A percentile compares a stretch with the other conserved stretches of the same genome.
Evolutionary conservation across 2,329 filamentous ascomycete genomes (phyloP).

Genomic region (Trichoderma sp.): DNA sequence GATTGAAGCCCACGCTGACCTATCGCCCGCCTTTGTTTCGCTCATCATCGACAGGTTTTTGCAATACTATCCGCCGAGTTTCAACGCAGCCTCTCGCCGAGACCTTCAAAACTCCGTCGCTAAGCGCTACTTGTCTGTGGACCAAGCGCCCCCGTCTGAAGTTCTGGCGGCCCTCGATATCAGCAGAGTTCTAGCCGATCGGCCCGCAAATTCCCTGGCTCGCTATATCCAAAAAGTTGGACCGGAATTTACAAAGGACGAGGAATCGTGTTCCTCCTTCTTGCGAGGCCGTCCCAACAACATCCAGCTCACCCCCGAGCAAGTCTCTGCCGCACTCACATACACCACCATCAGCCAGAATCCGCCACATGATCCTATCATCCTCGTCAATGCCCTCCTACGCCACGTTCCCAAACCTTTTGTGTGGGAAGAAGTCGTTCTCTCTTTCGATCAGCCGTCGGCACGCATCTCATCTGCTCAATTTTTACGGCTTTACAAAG

Average conservation of each 20-base stretch:
- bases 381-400: slow-evolving; percentile 61
- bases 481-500: slow-evolving; percentile 77
- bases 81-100: slow-evolving; percentile 70
- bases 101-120: slow-evolving; percentile 66
- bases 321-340: slow-evolving; percentile 76
- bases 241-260: slow-evolving; percentile 68
- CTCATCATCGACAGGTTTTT: slow-evolving; percentile 82
- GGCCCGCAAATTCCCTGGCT: slow-evolving; percentile 55
- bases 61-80: slow-evolving; percentile 80
- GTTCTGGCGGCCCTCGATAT: slow-evolving; percentile 70
- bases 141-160: slow-evolving; percentile 64
- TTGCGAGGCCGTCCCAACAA: slow-evolving; percentile 52
- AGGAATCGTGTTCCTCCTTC: slow-evolving; percentile 61
- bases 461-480: slow-evolving; percentile 74
- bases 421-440: slow-evolving; percentile 68
- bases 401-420: slow-evolving; percentile 62
- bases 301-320: slow-evolving; percentile 71
- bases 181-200: slow-evolving; percentile 61
- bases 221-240: slow-evolving; percentile 73
- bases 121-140: slow-evolving; percentile 64
- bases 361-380: slow-evolving; percentile 49
- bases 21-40: slow-evolving; percentile 69
- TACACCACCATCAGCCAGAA: slow-evolving; percentile 60
- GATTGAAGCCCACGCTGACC: slow-evolving; percentile 61
- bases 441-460: slow-evolving; percentile 75